Evolutionary conservation across 441 rosid genomes (phyloP).

Genomic region (Adansonia madagascariensis): DNA sequence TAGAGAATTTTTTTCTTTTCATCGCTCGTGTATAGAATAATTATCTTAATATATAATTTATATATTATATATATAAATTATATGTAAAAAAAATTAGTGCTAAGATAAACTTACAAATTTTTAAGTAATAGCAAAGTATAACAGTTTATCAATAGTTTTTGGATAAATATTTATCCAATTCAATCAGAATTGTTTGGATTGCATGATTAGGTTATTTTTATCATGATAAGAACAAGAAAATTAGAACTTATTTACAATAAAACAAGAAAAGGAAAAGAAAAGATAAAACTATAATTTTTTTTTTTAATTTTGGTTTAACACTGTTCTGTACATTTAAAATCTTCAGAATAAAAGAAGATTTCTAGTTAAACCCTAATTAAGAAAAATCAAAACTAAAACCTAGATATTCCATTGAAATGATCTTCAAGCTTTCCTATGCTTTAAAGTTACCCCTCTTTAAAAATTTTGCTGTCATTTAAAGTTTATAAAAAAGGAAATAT

Average conservation of each 20-base stretch:
- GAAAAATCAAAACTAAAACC: slow-evolving; percentile 8
- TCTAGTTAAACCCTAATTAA: not conserved
- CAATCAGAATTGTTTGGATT: not conserved
- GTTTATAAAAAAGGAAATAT: not conserved
- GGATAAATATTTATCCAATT: not conserved
- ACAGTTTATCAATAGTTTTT: not conserved
- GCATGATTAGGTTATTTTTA: not conserved
- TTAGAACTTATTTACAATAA: not conserved
- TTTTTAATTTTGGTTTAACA: not conserved
- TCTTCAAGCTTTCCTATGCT: slow-evolving; percentile 9
- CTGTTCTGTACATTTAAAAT: not conserved
- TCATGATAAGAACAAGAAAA: not conserved
- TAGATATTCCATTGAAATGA: not conserved
- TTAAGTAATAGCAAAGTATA: not conserved
- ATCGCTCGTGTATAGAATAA: too few relatives aligned
- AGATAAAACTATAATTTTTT: too few relatives aligned
- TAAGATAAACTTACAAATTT: not conserved
- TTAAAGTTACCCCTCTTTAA: not conserved
- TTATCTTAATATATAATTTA: too few relatives aligned
- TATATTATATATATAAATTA: not conserved
- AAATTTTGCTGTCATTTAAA: not conserved
- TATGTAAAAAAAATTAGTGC: not conserved
- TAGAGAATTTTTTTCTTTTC: too few relatives aligned
- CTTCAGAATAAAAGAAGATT: not conserved
- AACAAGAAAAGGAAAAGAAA: not conserved